A percentile compares a stretch with the other conserved stretches of the same genome.
Conservation (phyloP, 208 protist genomes). For the Leishmania tarentolae region DNA sequence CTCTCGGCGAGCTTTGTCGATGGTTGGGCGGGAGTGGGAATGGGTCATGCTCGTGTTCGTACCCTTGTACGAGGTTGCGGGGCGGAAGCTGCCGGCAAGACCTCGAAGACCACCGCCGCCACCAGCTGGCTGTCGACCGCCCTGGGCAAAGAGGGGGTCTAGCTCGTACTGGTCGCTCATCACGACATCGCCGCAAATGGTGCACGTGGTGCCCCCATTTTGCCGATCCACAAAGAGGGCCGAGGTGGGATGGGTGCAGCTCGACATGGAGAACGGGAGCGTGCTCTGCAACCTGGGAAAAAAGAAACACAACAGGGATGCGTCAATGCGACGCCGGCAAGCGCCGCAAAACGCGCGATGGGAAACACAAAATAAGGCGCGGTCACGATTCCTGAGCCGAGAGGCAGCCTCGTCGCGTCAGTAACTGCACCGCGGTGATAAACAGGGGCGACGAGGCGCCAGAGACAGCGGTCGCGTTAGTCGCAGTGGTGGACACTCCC, state of each 20-base stretch:
- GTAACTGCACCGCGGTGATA: not conserved
- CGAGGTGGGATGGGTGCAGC: conserved; percentile 72
- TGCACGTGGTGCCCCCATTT: conserved; percentile 68
- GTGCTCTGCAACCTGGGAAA: too few relatives aligned
- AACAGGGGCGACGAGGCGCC: not conserved
- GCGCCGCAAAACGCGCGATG: not conserved
- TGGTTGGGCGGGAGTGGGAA: conserved; percentile 54
- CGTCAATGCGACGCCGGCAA: not conserved
- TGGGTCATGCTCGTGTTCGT: conserved; percentile 14
- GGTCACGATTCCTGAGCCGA: not conserved
- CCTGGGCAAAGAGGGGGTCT: conserved; percentile 72
- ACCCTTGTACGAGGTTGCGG: conserved; percentile 33
- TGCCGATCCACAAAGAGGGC: conserved; percentile 70
- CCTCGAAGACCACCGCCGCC: conserved; percentile 25
- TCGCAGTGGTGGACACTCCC: not conserved
- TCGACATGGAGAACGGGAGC: conserved; percentile 33
- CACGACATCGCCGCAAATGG: conserved; percentile 81
- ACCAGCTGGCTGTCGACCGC: conserved; percentile 8
- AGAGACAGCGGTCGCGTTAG: not conserved
- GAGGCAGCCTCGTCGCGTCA: not conserved
- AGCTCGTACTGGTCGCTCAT: conserved; percentile 77
- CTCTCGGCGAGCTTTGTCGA: conserved; percentile 80
- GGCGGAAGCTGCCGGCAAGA: conserved; percentile 49
- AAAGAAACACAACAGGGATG: not conserved
- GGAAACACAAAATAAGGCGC: not conserved